Percentiles rank a stretch among this genome's conserved stretches.
These are phyloP conservation scores for Anisodus acutangulus DNA, from an alignment of 257 asterid genomes.

Conservation along the genomic window DNA sequence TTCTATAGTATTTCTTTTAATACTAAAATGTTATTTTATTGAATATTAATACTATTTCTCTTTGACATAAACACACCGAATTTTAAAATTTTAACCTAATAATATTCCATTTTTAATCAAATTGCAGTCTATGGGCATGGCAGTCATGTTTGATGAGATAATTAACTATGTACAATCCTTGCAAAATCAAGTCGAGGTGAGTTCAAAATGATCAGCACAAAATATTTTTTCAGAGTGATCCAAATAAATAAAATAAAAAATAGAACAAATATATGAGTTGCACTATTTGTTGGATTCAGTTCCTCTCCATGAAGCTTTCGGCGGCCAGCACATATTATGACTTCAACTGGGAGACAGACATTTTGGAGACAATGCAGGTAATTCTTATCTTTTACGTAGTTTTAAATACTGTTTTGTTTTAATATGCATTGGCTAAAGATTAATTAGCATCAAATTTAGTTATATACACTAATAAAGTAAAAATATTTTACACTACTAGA, in stretches of 20 bases:
- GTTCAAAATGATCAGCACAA: slow-evolving; percentile 13
- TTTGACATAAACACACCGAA: background rate
- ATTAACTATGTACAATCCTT: slow-evolving; percentile 83
- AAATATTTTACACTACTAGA: background rate
- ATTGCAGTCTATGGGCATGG: slow-evolving; percentile 93
- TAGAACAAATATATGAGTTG: background rate
- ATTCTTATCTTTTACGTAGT: background rate
- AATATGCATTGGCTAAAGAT: background rate
- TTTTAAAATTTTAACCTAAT: background rate
- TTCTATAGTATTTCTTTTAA: background rate
- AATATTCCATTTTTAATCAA: background rate
- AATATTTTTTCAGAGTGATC: background rate
- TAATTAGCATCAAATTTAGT: background rate
- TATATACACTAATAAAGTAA: background rate
- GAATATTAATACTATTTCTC: no score
- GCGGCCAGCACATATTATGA: slow-evolving; percentile 67
- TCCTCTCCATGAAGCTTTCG: slow-evolving; percentile 82
- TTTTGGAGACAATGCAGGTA: slow-evolving; percentile 62
- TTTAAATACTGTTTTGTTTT: no score
- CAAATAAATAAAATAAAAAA: background rate
- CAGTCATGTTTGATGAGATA: slow-evolving; percentile 88
- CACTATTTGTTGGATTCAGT: slow-evolving; percentile 44
- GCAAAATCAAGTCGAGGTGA: slow-evolving; percentile 89
- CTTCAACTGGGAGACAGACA: slow-evolving; percentile 63
- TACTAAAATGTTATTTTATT: background rate